Evolutionary conservation across 129 eudicot genomes (phyloP), one percentile per base, ranked within the genome.

Genomic region (Smallanthus sonchifolius): DNA sequence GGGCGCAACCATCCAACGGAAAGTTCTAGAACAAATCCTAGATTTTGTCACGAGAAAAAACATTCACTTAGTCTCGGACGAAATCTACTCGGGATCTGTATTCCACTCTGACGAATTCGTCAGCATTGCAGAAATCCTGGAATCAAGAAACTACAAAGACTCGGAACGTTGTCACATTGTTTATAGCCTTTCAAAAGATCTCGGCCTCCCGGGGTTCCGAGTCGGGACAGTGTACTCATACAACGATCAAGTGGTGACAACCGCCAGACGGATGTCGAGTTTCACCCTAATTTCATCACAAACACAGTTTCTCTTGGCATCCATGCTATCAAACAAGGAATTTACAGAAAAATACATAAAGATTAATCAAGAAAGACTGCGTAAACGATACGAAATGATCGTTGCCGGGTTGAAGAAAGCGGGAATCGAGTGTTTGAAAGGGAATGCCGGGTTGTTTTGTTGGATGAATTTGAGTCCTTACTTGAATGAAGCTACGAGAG

Each of bases 211-310:
- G 0, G 99, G 99, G 0, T 94, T 94, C 24, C 49, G 99, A 7
- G 90, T 94, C 1, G 99, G 99, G 11, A 85, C 97, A 0, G 87
- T 94, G 4, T 94, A 94, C 17, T 90, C 97, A 1, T 88, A 91
- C 93, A 91, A 94, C 37, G 92, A 91, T 15, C 69, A 84, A 36
- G 96, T 94, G 0, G 94, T 91, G 43, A 86, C 88, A 20, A 89
- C 99, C 1, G 99, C 99, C 11, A 65, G 96, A 69, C 82, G 96
- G 43, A 94, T 94, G 99, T 94, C 99, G 1, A 94, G 99, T 28
- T 94, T 94, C 80, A 89, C 92, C 54, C 69, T 94, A 6, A 87
- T 94, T 38, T 94, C 99, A 0, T 94, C 99, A 4, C 99, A 94
- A 74, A 94, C 99, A 9, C 99, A 94, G 20, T 84, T 91, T 55